Evolutionary conservation across 169 alveolate species (phyloP).

Genomic region (Plasmodium gaboni): DNA sequence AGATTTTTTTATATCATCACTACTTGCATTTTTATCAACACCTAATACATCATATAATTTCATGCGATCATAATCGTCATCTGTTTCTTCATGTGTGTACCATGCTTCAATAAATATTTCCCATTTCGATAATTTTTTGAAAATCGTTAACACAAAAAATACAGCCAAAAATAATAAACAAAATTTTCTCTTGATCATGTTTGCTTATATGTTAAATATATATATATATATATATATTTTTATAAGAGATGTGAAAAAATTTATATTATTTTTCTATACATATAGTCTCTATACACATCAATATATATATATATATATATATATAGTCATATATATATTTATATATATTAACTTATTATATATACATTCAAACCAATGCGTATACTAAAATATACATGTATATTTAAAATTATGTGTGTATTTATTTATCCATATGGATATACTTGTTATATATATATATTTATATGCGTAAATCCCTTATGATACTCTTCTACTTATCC

Average conservation of each 20-base stretch:
- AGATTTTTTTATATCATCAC: conserved; percentile 94
- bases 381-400: no score
- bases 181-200: conserved; percentile 40
- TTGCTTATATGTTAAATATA: conserved; percentile 11
- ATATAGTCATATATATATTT: no score
- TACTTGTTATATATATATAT: no score
- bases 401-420: no score
- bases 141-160: conserved; percentile 2
- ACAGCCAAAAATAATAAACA: conserved; percentile 23
- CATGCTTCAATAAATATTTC: conserved; percentile 44
- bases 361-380: no score
- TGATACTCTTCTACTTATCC: no score
- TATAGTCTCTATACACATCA: no score
- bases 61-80: conserved; percentile 58
- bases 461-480: no score
- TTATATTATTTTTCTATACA: no score
- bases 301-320: no score
- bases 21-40: conserved; percentile 83
- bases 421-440: no score
- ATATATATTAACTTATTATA: no score
- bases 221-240: neutral
- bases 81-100: conserved; percentile 45
- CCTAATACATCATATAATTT: conserved; percentile 85
- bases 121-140: conserved; percentile 34
- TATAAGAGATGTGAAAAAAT: neutral